These are phyloP conservation scores for Aureobasidium sp. DNA, from an alignment of 2,329 filamentous ascomycete genomes.

Conservation along the genomic window DNA sequence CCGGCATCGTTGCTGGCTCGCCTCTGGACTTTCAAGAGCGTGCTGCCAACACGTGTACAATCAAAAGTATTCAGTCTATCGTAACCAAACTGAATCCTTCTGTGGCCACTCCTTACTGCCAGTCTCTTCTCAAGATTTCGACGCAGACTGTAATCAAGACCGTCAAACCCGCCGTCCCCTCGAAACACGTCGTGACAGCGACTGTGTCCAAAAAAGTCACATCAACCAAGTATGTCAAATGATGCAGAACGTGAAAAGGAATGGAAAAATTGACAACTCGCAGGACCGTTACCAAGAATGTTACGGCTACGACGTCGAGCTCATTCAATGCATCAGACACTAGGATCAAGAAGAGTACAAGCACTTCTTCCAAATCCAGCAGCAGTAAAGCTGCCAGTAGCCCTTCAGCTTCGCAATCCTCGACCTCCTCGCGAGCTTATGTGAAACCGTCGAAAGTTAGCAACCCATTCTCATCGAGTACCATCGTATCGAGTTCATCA, in stretches of 20 bases:
- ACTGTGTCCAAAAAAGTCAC: background rate
- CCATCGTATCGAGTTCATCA: background rate
- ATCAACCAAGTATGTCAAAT: background rate
- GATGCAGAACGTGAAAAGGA: background rate
- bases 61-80: conserved; percentile 1
- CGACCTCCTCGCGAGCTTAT: background rate
- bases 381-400: background rate
- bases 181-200: background rate
- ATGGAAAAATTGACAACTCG: background rate
- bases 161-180: background rate
- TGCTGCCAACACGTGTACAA: conserved; percentile 1
- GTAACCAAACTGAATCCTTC: conserved; percentile 4
- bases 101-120: conserved; percentile 8
- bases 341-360: background rate
- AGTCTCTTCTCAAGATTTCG: conserved; percentile 4
- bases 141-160: conserved; percentile 12
- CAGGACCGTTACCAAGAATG: background rate
- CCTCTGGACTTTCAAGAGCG: conserved; percentile 7
- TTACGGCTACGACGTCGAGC: background rate
- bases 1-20: conserved; percentile 4
- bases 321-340: background rate
- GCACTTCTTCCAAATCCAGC: background rate
- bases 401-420: background rate
- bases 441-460: background rate
- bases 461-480: background rate